These are phyloP conservation scores for Ilex paraguariensis DNA, from an alignment of 305 asterid species.

Conservation along the genomic window DNA sequence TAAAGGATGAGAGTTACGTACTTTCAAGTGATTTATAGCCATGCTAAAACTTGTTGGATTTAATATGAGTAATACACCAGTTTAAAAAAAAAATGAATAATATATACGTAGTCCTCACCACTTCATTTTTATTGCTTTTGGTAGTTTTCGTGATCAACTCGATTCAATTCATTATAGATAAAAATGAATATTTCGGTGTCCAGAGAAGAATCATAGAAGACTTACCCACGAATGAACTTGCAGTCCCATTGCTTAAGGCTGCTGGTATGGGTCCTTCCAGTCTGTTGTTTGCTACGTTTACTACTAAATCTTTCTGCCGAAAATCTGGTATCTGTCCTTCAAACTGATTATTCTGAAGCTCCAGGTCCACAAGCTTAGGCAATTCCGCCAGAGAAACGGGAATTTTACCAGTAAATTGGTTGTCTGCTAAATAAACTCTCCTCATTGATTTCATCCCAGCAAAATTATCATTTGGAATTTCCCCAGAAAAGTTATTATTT, in stretches of 20 bases:
- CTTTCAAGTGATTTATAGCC: no score
- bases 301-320: conserved; percentile 37
- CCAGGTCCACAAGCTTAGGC: conserved; percentile 37
- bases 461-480: conserved; percentile 44
- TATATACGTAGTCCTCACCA: no score
- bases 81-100: no score
- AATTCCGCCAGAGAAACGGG: conserved; percentile 49
- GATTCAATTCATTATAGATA: no score
- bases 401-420: conserved; percentile 44
- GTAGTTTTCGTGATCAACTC: no score
- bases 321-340: conserved; percentile 56
- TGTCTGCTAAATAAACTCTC: conserved; percentile 41
- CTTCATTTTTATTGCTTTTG: no score
- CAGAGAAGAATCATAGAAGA: no score
- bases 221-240: conserved; percentile 47
- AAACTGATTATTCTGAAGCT: conserved; percentile 56
- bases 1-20: no score
- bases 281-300: conserved; percentile 45
- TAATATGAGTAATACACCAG: no score
- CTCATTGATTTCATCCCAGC: conserved; percentile 42
- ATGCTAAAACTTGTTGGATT: no score
- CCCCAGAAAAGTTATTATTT: conserved; percentile 50
- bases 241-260: conserved; percentile 26
- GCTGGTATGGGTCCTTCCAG: conserved; percentile 55
- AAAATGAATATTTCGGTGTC: no score